Evolutionary conservation across 75 land plant genomes (phyloP).

Genomic region (Isoetes taiwanensis): DNA sequence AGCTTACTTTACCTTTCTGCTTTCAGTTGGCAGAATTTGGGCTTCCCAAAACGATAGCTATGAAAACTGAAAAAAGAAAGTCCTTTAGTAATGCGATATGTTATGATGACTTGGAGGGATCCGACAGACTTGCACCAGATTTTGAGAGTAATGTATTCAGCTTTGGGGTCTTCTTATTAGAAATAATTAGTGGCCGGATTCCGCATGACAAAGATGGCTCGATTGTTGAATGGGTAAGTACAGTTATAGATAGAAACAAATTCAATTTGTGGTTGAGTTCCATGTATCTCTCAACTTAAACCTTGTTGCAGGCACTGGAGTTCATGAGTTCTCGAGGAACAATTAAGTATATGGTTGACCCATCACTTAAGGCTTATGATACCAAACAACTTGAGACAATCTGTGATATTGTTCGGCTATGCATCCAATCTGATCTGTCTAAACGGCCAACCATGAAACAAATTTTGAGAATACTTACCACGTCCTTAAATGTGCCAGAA

Average conservation of each 20-base stretch:
- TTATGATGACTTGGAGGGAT: slow-evolving; percentile 26
- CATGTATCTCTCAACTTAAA: no score
- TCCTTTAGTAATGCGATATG: slow-evolving; percentile 12
- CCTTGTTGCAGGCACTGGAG: no score
- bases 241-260: not conserved
- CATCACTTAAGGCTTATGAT: slow-evolving; percentile 46
- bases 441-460: slow-evolving; percentile 51
- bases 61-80: not conserved
- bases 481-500: no score
- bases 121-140: slow-evolving; percentile 30
- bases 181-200: slow-evolving; percentile 57
- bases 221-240: slow-evolving; percentile 45
- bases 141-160: slow-evolving; percentile 48
- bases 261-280: no score
- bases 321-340: no score
- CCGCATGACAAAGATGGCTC: slow-evolving; percentile 39
- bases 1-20: not conserved
- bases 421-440: slow-evolving; percentile 31
- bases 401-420: slow-evolving; percentile 51
- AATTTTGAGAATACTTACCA: slow-evolving; percentile 28
- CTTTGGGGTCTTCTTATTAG: slow-evolving; percentile 76
- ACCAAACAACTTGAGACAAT: slow-evolving; percentile 45
- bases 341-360: slow-evolving; percentile 66
- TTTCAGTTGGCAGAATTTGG: slow-evolving; percentile 50
- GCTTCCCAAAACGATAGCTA: slow-evolving; percentile 21